Evolutionary conservation across 164 flowering plant species (phyloP).

Genomic region (Nelumbo lutea): DNA sequence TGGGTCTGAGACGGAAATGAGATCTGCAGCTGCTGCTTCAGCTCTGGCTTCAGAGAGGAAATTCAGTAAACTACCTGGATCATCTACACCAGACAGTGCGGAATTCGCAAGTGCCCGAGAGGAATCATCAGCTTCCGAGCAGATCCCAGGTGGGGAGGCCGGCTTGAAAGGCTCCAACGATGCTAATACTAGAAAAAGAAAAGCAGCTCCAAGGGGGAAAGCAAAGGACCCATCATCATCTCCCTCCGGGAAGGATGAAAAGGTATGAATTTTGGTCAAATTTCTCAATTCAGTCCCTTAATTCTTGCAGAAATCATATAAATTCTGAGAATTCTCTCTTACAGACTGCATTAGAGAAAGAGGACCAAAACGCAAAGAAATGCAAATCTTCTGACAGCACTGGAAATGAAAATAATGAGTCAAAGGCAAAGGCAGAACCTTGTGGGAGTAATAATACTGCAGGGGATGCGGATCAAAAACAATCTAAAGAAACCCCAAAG

Average conservation of each 20-base stretch:
- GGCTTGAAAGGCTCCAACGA: conserved; percentile 15
- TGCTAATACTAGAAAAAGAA: conserved; percentile 25
- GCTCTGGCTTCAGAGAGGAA: conserved; percentile 18
- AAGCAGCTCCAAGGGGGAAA: conserved; percentile 23
- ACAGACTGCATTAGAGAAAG: conserved; percentile 36
- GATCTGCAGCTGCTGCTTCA: conserved; percentile 3
- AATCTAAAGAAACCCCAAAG: conserved; percentile 34
- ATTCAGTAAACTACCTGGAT: conserved; percentile 18
- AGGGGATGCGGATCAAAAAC: conserved; percentile 28
- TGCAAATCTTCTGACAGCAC: conserved; percentile 35
- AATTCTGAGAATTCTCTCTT: neutral
- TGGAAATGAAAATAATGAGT: conserved; percentile 21
- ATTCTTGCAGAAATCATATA: neutral
- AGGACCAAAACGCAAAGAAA: conserved; percentile 47
- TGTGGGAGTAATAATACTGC: conserved; percentile 14
- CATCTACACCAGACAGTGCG: conserved; percentile 26
- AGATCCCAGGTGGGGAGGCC: conserved; percentile 16
- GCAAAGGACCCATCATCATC: conserved; percentile 19
- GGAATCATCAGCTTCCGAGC: conserved; percentile 25
- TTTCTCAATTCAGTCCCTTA: neutral
- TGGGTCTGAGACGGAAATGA: conserved; percentile 20
- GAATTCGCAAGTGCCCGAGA: conserved; percentile 18
- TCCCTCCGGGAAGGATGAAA: conserved; percentile 18
- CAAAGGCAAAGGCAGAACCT: conserved; percentile 27
- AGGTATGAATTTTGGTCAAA: conserved; percentile 17